Evolutionary conservation across 768 basidiomycete species (phyloP).

Genomic region (Arthromyces matolae): DNA sequence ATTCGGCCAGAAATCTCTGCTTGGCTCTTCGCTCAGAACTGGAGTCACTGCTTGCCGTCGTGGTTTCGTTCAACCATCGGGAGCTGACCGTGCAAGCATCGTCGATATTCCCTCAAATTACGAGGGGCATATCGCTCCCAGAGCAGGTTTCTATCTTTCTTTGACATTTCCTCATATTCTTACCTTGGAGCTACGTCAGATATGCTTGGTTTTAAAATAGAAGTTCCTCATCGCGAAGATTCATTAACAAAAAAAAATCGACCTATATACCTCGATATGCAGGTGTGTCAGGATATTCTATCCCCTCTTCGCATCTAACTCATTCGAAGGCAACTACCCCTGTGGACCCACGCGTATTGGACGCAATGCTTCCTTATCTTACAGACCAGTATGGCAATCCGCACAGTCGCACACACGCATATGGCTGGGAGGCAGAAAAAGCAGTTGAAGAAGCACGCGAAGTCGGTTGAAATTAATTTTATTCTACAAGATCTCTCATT

Average conservation of each 20-base stretch:
- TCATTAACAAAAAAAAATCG: constrained; percentile 58
- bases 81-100: constrained; percentile 77
- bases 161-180: not conserved
- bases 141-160: constrained; percentile 50
- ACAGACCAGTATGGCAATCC: constrained; percentile 98
- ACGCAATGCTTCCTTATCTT: constrained; percentile 93
- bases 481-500: constrained; percentile 5
- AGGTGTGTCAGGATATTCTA: constrained; percentile 45
- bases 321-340: constrained; percentile 92
- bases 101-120: constrained; percentile 77
- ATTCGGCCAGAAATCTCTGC: constrained; percentile 40
- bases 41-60: constrained; percentile 38
- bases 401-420: constrained; percentile 96
- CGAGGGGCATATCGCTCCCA: constrained; percentile 65
- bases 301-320: constrained; percentile 8
- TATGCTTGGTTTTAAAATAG: constrained; percentile 87
- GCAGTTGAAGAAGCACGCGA: constrained; percentile 91
- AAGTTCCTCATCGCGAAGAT: constrained; percentile 56
- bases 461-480: constrained; percentile 34
- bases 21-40: constrained; percentile 29
- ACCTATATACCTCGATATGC: constrained; percentile 98
- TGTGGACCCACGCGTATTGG: constrained; percentile 93
- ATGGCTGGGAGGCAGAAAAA: constrained; percentile 98
- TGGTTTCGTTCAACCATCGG: constrained; percentile 76
- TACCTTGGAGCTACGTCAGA: constrained; percentile 39